Evolutionary conservation across 306 rosid genomes (phyloP).

Genomic region (barrel medic (Medicago truncatula)): DNA sequence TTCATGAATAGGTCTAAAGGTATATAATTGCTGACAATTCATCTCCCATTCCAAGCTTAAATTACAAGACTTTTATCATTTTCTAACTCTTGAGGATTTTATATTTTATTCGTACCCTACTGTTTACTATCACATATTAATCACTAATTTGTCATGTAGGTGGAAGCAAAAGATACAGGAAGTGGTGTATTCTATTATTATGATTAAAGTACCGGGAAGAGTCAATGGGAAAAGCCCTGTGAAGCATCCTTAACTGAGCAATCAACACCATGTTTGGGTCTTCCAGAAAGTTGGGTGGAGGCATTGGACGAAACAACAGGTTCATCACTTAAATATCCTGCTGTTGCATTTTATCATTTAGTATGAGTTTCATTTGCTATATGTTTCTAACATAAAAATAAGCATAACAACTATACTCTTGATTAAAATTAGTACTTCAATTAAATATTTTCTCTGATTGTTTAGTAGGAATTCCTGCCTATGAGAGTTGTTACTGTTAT

Average conservation of each 20-base stretch:
- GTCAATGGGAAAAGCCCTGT: conserved; percentile 89
- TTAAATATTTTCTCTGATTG: too few relatives aligned
- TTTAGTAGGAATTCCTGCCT: too few relatives aligned
- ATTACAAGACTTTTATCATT: not conserved
- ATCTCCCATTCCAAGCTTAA: conserved; percentile 20
- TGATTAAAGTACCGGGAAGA: conserved; percentile 69
- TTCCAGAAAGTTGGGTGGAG: conserved; percentile 75
- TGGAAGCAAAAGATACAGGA: conserved; percentile 75
- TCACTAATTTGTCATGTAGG: conserved; percentile 54
- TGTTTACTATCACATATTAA: conserved; percentile 38
- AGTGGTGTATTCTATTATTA: conserved; percentile 79
- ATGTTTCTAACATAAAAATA: not conserved
- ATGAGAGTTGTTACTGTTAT: too few relatives aligned
- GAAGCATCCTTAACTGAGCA: conserved; percentile 46
- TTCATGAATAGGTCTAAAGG: too few relatives aligned
- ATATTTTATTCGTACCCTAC: conserved; percentile 33
- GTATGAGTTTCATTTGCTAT: conserved; percentile 30
- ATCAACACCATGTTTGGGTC: conserved; percentile 43
- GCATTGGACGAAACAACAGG: conserved; percentile 89
- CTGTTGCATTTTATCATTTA: conserved; percentile 22
- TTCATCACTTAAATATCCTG: conserved; percentile 37
- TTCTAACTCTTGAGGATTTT: conserved; percentile 8
- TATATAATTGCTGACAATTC: not conserved
- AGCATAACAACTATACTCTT: not conserved
- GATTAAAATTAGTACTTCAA: too few relatives aligned